phyloP scores from a whole-genome alignment of 228 moss, liverwort and hornwort genomes.

The Sphagnum magellanicum region DNA sequence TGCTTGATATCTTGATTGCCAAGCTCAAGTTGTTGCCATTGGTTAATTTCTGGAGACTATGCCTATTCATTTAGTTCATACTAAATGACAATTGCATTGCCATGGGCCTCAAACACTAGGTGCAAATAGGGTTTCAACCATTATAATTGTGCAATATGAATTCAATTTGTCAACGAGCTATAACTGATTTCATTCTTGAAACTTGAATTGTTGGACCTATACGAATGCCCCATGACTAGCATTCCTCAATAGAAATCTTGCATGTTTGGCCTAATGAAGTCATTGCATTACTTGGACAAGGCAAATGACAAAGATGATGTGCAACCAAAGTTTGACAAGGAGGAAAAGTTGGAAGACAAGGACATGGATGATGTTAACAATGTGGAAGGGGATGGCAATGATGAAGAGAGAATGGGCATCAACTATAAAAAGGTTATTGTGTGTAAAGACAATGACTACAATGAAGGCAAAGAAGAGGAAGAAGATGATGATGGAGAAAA shows the following conservation, averaged over 20 bases:
- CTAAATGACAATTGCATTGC: constrained; percentile 72
- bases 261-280: constrained; percentile 70
- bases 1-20: constrained; percentile 57
- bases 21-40: constrained; percentile 63
- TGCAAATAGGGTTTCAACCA: constrained; percentile 62
- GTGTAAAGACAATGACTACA: constrained; percentile 41
- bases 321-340: constrained; percentile 71
- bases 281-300: constrained; percentile 73
- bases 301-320: constrained; percentile 52
- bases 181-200: constrained; percentile 58
- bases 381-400: constrained; percentile 52
- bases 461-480: not conserved
- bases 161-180: constrained; percentile 60
- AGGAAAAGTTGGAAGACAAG: constrained; percentile 51
- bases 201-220: constrained; percentile 63
- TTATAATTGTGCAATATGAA: constrained; percentile 68
- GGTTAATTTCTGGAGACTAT: constrained; percentile 55
- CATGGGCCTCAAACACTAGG: constrained; percentile 62
- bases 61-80: constrained; percentile 49
- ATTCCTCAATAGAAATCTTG: constrained; percentile 48
- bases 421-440: constrained; percentile 43
- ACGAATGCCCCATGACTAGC: constrained; percentile 65
- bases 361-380: constrained; percentile 48
- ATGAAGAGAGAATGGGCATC: constrained; percentile 36
- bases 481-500: constrained; percentile 48